These are phyloP conservation scores for Tetradesmus obliquus DNA, from an alignment of 139 green algal species.

Conservation along the genomic window DNA sequence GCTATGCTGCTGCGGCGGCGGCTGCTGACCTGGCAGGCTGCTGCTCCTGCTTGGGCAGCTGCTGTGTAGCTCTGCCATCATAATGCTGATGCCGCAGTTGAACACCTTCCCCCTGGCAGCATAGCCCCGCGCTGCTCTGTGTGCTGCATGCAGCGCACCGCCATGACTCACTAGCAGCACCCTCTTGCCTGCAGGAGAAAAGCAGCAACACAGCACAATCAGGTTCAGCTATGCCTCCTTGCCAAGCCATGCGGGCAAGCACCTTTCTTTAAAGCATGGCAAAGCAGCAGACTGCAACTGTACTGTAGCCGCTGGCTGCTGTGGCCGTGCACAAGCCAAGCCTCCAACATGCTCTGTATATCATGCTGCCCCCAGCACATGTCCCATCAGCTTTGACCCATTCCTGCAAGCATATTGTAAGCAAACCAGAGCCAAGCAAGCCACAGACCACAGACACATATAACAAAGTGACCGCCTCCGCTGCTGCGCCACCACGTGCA, in stretches of 20 bases:
- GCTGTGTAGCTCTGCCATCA: conserved; percentile 27
- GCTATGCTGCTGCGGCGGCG: background rate
- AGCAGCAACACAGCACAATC: background rate
- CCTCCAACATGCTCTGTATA: background rate
- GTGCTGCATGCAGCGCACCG: conserved; percentile 24
- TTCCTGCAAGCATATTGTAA: background rate
- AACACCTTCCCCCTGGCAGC: conserved; percentile 40
- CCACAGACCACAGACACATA: background rate
- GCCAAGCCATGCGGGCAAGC: background rate
- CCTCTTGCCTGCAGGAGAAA: conserved; percentile 23
- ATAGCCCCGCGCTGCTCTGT: conserved; percentile 28
- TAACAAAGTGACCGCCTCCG: background rate
- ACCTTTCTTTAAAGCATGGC: background rate
- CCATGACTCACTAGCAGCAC: conserved; percentile 39
- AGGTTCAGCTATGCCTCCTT: background rate
- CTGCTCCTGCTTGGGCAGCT: background rate
- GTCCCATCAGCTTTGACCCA: background rate
- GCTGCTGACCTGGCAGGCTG: background rate
- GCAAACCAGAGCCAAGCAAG: background rate
- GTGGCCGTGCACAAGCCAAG: background rate
- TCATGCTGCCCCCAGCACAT: too few relatives aligned
- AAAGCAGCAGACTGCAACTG: background rate
- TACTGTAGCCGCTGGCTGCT: background rate
- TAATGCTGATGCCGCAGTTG: conserved; percentile 37
- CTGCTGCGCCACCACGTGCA: too few relatives aligned